phyloP scores from a whole-genome alignment of 352 stramenopile genomes.

The Pythium volutum region DNA sequence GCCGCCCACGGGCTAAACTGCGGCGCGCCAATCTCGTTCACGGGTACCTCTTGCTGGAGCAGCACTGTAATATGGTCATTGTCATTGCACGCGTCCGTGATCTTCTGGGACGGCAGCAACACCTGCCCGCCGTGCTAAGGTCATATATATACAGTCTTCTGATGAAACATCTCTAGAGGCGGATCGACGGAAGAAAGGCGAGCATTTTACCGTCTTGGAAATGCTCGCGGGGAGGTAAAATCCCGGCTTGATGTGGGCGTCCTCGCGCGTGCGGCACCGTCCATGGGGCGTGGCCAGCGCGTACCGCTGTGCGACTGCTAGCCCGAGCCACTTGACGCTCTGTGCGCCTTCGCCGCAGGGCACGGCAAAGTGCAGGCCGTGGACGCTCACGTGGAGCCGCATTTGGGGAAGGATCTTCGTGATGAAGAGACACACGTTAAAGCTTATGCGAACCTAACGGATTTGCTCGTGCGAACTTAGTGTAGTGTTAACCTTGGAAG shows the following conservation, averaged over 20 bases:
- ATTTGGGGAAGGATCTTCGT: slow-evolving; percentile 25
- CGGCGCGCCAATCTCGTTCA: slow-evolving; percentile 81
- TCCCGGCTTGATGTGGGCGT: slow-evolving; percentile 68
- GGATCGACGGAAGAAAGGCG: no score
- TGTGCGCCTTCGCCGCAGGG: slow-evolving; percentile 75
- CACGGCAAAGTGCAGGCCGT: slow-evolving; percentile 68
- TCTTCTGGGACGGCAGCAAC: slow-evolving; percentile 45
- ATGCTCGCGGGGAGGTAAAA: slow-evolving; percentile 77
- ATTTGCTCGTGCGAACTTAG: not conserved
- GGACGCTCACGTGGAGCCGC: slow-evolving; percentile 62
- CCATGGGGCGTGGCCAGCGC: slow-evolving; percentile 59
- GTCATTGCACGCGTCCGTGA: slow-evolving; percentile 68
- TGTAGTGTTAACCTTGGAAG: not conserved
- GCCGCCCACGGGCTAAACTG: slow-evolving; percentile 59
- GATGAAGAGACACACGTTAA: slow-evolving; percentile 17
- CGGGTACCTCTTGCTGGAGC: slow-evolving; percentile 73
- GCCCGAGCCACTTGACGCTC: slow-evolving; percentile 81
- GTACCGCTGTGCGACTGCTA: slow-evolving; percentile 77
- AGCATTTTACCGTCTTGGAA: slow-evolving; percentile 35
- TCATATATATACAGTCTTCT: not conserved
- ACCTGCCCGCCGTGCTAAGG: slow-evolving; percentile 39
- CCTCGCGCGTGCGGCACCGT: slow-evolving; percentile 67
- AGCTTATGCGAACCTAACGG: not conserved
- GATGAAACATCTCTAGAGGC: not conserved
- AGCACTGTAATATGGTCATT: slow-evolving; percentile 63